Conservation (phyloP, 139 green algal genomes). For the Yamagishiella unicocca region DNA sequence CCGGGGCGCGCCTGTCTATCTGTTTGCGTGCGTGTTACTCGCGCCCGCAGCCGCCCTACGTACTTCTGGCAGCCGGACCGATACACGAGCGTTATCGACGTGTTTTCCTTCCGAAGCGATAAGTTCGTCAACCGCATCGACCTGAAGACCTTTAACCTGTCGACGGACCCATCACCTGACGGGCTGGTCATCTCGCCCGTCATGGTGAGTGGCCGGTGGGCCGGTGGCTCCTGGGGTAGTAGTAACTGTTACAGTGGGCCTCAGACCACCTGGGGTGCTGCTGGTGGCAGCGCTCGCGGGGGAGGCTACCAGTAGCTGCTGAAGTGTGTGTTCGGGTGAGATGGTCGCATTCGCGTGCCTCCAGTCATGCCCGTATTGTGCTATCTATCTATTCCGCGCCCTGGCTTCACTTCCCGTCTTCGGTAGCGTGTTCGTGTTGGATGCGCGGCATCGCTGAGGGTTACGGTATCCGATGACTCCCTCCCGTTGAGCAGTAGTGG, state of each 20-base stretch:
- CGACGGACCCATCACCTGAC: slow-evolving; percentile 9
- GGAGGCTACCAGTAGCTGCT: too few species aligned
- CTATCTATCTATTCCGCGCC: too few species aligned
- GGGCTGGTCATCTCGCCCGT: slow-evolving; percentile 3
- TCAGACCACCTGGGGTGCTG: too few species aligned
- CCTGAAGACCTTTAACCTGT: neutral
- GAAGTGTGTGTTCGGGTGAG: neutral
- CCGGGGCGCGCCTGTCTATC: neutral
- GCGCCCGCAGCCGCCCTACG: neutral
- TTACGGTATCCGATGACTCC: too few species aligned
- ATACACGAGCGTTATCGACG: neutral
- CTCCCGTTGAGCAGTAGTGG: too few species aligned
- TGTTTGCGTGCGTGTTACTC: neutral
- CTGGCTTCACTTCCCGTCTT: too few species aligned
- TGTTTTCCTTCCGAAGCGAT: neutral
- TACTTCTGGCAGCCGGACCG: slow-evolving; percentile 33
- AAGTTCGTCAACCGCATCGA: slow-evolving; percentile 6
- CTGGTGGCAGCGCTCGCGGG: too few species aligned
- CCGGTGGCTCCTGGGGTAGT: neutral
- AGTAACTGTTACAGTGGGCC: neutral
- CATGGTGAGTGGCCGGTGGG: neutral
- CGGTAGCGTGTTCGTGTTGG: too few species aligned
- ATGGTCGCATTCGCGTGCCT: neutral
- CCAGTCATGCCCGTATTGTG: neutral
- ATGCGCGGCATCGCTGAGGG: too few species aligned